phyloP scores from a whole-genome alignment of 139 green algal genomes.

The Eudorina sp. region DNA sequence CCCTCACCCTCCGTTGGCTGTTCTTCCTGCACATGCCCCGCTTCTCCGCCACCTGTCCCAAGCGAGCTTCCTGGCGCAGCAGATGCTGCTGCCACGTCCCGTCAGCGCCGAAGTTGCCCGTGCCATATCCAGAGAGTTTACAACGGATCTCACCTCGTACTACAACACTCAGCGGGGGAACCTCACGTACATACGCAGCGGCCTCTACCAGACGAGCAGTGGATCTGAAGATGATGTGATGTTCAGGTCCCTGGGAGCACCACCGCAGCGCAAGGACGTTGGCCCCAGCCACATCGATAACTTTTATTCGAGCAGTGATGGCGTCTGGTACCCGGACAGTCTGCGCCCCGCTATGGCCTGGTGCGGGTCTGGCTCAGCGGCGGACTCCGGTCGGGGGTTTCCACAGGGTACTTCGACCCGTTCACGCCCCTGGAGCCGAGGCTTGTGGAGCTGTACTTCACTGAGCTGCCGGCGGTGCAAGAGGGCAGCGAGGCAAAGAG shows the following conservation, averaged over 20 bases:
- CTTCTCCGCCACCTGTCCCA: conserved; percentile 59
- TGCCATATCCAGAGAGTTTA: neutral
- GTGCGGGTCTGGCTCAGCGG: conserved; percentile 48
- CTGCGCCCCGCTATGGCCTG: conserved; percentile 56
- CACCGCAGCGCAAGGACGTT: neutral
- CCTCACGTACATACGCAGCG: conserved; percentile 5
- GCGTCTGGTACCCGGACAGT: conserved; percentile 67
- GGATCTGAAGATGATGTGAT: conserved; percentile 20
- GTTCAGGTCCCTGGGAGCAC: neutral
- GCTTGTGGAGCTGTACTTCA: conserved; percentile 45
- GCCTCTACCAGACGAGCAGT: neutral
- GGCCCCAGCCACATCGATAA: conserved; percentile 53
- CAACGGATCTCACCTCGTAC: neutral
- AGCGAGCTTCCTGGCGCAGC: conserved; percentile 64
- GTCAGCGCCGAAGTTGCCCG: no score
- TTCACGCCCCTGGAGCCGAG: neutral
- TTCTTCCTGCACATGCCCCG: conserved; percentile 71
- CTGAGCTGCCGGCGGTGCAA: conserved; percentile 48
- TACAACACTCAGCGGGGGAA: conserved; percentile 37
- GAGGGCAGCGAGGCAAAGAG: neutral
- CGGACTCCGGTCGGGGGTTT: no score
- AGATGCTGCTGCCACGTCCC: conserved; percentile 61
- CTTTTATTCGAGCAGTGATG: conserved; percentile 20
- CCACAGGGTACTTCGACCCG: conserved; percentile 62
- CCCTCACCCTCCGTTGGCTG: conserved; percentile 50